Conservation (phyloP, 768 basidiomycete genomes). For the Leccinum sublutescens region DNA sequence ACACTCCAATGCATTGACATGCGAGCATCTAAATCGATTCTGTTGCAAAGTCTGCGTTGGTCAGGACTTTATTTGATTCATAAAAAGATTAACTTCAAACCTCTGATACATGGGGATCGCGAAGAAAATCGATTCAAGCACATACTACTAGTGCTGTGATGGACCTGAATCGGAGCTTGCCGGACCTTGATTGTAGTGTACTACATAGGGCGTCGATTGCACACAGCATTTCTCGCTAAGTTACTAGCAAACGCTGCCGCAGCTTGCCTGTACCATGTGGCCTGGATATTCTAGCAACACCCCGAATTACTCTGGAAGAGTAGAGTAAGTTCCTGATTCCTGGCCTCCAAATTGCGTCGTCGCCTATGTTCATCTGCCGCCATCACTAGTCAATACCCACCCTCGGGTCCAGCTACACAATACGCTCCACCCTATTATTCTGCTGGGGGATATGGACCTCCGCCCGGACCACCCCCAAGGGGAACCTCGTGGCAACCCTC, state of each 20-base stretch:
- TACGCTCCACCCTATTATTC: constrained; percentile 9
- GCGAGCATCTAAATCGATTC: no score
- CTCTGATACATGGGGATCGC: no score
- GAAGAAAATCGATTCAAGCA: no score
- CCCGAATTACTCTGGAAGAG: neutral
- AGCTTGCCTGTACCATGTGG: neutral
- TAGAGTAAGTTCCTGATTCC: constrained; percentile 12
- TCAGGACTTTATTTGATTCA: no score
- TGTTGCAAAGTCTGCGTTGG: no score
- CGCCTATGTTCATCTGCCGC: neutral
- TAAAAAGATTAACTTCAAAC: no score
- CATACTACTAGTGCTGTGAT: no score
- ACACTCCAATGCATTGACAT: no score
- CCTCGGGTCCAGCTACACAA: constrained; percentile 8
- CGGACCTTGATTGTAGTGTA: no score
- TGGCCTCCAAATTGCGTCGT: neutral
- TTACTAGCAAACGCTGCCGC: neutral
- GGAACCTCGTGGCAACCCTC: neutral
- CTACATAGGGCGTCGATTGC: no score
- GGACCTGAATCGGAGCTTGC: neutral
- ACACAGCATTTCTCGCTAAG: neutral
- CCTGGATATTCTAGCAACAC: constrained; percentile 3
- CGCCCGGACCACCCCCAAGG: constrained; percentile 19
- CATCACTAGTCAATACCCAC: constrained; percentile 38
- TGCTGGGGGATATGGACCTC: constrained; percentile 12